Percentiles rank a stretch among this genome's conserved stretches.
These are phyloP conservation scores for Craterostigma plantagineum DNA, from an alignment of 257 asterid species.

Conservation along the genomic window DNA sequence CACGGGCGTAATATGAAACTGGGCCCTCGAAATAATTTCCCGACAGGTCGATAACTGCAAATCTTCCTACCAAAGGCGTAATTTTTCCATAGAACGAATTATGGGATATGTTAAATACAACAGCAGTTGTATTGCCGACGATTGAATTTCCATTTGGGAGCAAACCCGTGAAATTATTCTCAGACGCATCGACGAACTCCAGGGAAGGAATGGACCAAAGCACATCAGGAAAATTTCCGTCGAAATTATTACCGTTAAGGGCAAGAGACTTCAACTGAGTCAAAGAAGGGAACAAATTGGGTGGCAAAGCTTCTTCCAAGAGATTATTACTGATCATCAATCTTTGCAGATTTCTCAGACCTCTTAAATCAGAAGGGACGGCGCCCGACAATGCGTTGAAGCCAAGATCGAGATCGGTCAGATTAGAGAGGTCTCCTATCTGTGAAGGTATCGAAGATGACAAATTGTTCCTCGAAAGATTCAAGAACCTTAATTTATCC, in stretches of 20 bases:
- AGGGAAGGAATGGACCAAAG: constrained; percentile 57
- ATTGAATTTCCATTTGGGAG: constrained; percentile 28
- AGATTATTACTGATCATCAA: constrained; percentile 28
- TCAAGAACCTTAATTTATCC: constrained; percentile 33
- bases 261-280: constrained; percentile 30
- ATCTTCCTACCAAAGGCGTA: constrained; percentile 29
- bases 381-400: constrained; percentile 46
- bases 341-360: constrained; percentile 38
- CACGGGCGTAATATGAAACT: constrained; percentile 36
- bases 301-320: constrained; percentile 35
- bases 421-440: constrained; percentile 48
- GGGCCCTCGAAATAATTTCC: constrained; percentile 71
- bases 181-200: constrained; percentile 47
- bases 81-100: constrained; percentile 60
- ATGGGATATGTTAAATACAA: constrained; percentile 36
- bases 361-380: constrained; percentile 31
- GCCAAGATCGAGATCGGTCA: constrained; percentile 71
- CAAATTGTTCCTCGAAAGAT: constrained; percentile 61
- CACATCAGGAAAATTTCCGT: constrained; percentile 29
- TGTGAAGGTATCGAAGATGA: constrained; percentile 66
- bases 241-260: constrained; percentile 33
- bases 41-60: constrained; percentile 36
- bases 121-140: constrained; percentile 16
- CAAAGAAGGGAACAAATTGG: constrained; percentile 27
- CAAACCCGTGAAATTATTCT: constrained; percentile 59